phyloP scores from a whole-genome alignment of 2,329 filamentous ascomycete species.

The Colletotrichum costaricense region DNA sequence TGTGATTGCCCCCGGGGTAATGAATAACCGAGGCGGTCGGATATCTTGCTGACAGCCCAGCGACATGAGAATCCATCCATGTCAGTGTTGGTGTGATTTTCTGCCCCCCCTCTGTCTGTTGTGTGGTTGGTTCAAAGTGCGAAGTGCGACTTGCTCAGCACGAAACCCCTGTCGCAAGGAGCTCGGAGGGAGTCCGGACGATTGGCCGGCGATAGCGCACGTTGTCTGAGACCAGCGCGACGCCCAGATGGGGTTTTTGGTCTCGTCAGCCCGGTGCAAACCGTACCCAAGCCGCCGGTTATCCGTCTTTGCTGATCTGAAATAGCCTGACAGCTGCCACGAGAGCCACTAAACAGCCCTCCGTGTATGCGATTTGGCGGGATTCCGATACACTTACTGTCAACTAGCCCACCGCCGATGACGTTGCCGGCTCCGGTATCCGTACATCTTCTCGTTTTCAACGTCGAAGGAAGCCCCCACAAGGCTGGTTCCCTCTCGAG shows the following conservation, averaged over 20 bases:
- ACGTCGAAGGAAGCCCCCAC: neutral
- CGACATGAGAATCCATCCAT: neutral
- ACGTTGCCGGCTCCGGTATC: conserved; percentile 14
- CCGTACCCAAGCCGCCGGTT: neutral
- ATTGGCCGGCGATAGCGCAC: conserved; percentile 31
- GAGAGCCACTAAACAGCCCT: conserved; percentile 14
- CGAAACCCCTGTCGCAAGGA: conserved; percentile 19
- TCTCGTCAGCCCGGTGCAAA: neutral
- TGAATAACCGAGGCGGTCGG: no score
- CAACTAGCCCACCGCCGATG: conserved; percentile 3
- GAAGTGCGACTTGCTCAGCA: neutral
- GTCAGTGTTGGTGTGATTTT: neutral
- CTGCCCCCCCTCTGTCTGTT: neutral
- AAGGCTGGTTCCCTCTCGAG: conserved; percentile 3
- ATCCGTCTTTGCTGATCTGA: conserved; percentile 5
- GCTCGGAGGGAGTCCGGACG: conserved; percentile 18
- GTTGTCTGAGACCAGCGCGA: conserved; percentile 18
- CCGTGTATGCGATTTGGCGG: conserved; percentile 32
- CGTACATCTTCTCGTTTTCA: conserved; percentile 5
- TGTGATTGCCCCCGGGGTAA: neutral
- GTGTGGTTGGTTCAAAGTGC: neutral
- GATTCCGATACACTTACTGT: conserved; percentile 18
- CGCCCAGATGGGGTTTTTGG: conserved; percentile 7
- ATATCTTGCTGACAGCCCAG: neutral
- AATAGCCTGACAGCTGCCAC: conserved; percentile 10